Base-by-base conservation (phyloP, 768 basidiomycete genomes). In the Kwoniella mangroviensis region DNA sequence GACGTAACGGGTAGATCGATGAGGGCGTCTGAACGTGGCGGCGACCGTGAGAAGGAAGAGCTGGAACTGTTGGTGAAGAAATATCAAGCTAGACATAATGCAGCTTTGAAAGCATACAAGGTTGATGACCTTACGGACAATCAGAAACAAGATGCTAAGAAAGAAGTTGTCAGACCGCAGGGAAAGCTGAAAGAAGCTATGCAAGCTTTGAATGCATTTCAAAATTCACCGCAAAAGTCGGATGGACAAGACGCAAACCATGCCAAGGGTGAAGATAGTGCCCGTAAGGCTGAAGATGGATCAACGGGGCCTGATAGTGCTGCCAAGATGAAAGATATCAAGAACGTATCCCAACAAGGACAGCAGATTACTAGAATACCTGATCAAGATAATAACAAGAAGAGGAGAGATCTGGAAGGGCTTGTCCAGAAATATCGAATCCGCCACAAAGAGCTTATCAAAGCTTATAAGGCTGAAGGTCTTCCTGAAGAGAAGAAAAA, bases 171-270 rank as follows among this genome's bases (percentile, higher is more conserved):
- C 19, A 13, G 34, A 42, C 49, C 62, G 1, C 3, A 63, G 45
- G 17, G 24, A 10, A 63, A 63, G 52, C 2, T 64, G 49, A 64
- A 40, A 41, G 51, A 64, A 24, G 63, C 63, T 26, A 41, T 53
- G 52, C 63, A 64, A 34, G 63, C 63, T 40, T 59, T 59, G 24
- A 59, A 21, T 17, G 54, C 54, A 17, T 13, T 28, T 55, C 54
- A 55, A 22, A 55, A 55, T 22, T 21, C 13, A 21, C 21, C 54
- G 12, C 12, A 55, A 55, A 22, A 55, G 21, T 9, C 54, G 15
- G 22, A 5, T 55, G 54, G 6, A 34, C 34, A 7, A 34, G 0
- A 55, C 22, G 54, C 12, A 0, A 55, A 28, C 17, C 12, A 17
- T 19, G 54, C 15, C 19, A 49, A 13, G 19, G 45, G 45, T 15